These are phyloP conservation scores for Seiridium unicorne DNA, from an alignment of 2,329 filamentous ascomycete genomes.

Conservation along the genomic window DNA sequence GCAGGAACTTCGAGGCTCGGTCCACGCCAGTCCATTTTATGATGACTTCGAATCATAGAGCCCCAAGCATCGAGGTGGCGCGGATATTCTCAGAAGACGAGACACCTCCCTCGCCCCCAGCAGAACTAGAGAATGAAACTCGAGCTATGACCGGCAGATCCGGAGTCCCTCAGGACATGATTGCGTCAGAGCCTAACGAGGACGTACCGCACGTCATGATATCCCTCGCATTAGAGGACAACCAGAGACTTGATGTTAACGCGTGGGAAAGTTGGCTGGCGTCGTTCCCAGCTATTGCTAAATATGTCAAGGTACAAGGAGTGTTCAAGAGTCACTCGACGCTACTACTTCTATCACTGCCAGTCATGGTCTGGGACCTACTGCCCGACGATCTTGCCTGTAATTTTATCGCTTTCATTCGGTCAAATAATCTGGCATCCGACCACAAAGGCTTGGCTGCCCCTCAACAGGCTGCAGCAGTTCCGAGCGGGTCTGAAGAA, in stretches of 20 bases:
- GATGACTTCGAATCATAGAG: slow-evolving; percentile 60
- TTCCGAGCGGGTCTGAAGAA: slow-evolving; percentile 16
- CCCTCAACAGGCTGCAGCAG: slow-evolving; percentile 12
- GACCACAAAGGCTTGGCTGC: slow-evolving; percentile 21
- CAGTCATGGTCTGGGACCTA: slow-evolving; percentile 59
- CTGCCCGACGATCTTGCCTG: slow-evolving; percentile 57
- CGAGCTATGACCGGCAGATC: slow-evolving; percentile 24
- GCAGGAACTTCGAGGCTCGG: slow-evolving; percentile 55
- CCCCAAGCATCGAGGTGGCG: slow-evolving; percentile 56
- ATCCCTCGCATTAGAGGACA: slow-evolving; percentile 56
- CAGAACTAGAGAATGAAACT: slow-evolving; percentile 19
- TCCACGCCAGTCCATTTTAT: slow-evolving; percentile 62
- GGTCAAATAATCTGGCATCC: slow-evolving; percentile 52
- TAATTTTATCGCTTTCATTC: slow-evolving; percentile 57
- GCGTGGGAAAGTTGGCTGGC: slow-evolving; percentile 59
- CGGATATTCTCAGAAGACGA: slow-evolving; percentile 32
- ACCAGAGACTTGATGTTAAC: slow-evolving; percentile 55
- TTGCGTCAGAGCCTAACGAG: slow-evolving; percentile 46
- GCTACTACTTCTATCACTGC: slow-evolving; percentile 55
- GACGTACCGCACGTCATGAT: slow-evolving; percentile 61
- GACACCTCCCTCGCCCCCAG: slow-evolving; percentile 35
- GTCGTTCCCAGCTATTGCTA: slow-evolving; percentile 55
- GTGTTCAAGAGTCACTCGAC: slow-evolving; percentile 63
- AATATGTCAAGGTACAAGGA: slow-evolving; percentile 59
- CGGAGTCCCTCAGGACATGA: slow-evolving; percentile 23